Percentiles rank a stretch among this genome's conserved stretches.
These are phyloP conservation scores for Penicillium argentinense DNA, from an alignment of 495 filamentous ascomycete genomes.

Conservation along the genomic window DNA sequence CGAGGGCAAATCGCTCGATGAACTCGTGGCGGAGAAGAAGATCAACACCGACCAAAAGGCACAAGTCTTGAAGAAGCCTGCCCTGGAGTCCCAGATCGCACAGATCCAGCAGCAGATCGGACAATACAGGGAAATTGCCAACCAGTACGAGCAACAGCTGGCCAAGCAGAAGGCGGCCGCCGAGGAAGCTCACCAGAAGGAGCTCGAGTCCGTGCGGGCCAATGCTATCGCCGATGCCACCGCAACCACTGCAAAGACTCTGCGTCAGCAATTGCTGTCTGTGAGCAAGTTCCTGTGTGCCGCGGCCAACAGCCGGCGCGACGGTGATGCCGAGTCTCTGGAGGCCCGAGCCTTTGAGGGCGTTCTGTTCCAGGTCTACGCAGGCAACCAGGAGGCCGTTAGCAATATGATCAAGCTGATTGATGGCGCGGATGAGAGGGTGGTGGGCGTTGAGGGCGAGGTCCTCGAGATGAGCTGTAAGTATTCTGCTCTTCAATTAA, in stretches of 20 bases:
- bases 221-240: conserved; percentile 62
- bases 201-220: conserved; percentile 67
- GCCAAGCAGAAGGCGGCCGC: conserved; percentile 68
- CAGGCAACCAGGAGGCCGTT: conserved; percentile 79
- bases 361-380: conserved; percentile 84
- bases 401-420: conserved; percentile 81
- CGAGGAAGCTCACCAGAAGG: conserved; percentile 67
- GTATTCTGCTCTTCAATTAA: conserved; percentile 23
- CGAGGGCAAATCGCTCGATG: conserved; percentile 71
- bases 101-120: conserved; percentile 83
- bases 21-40: conserved; percentile 76
- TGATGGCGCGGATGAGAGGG: conserved; percentile 72
- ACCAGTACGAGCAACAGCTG: conserved; percentile 69
- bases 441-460: conserved; percentile 62
- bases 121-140: conserved; percentile 79
- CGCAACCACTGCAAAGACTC: conserved; percentile 52
- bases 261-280: conserved; percentile 58
- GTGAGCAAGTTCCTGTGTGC: conserved; percentile 79
- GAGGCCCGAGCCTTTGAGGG: conserved; percentile 89
- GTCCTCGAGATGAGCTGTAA: conserved; percentile 74
- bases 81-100: conserved; percentile 67
- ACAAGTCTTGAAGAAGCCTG: conserved; percentile 86
- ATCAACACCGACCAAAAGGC: conserved; percentile 85
- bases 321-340: conserved; percentile 60
- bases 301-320: conserved; percentile 69